These are phyloP conservation scores for Colletotrichum liaoningense DNA, from an alignment of 2,329 filamentous ascomycete genomes.

Conservation along the genomic window DNA sequence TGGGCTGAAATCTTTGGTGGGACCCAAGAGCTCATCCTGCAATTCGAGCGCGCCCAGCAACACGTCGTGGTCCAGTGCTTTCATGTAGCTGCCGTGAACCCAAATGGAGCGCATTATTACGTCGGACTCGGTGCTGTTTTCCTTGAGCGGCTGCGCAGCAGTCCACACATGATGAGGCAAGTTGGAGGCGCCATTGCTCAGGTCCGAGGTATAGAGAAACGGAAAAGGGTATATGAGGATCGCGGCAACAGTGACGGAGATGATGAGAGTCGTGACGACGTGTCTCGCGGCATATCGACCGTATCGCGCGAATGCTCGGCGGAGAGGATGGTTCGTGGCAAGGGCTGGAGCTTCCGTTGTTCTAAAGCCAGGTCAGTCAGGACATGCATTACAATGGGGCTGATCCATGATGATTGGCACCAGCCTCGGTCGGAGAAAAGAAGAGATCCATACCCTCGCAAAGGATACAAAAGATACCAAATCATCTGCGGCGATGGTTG, in stretches of 20 bases:
- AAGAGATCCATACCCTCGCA: constrained; percentile 72
- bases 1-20: constrained; percentile 67
- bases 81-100: constrained; percentile 86
- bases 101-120: constrained; percentile 86
- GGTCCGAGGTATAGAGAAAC: constrained; percentile 79
- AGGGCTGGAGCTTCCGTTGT: constrained; percentile 80
- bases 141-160: constrained; percentile 72
- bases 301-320: constrained; percentile 74
- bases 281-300: constrained; percentile 78
- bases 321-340: constrained; percentile 72
- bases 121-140: constrained; percentile 66
- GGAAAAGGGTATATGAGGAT: constrained; percentile 80
- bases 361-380: constrained; percentile 53
- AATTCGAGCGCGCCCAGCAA: constrained; percentile 75
- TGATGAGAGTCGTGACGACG: constrained; percentile 78
- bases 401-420: neutral
- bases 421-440: neutral
- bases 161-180: constrained; percentile 87
- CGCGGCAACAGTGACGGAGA: constrained; percentile 78
- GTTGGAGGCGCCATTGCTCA: constrained; percentile 76
- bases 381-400: constrained; percentile 11
- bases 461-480: constrained; percentile 82
- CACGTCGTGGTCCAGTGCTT: constrained; percentile 74
- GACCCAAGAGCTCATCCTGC: constrained; percentile 76
- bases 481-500: constrained; percentile 63